phyloP scores from a whole-genome alignment of 2,329 filamentous ascomycete species.

The Aspergillus uvarum region DNA sequence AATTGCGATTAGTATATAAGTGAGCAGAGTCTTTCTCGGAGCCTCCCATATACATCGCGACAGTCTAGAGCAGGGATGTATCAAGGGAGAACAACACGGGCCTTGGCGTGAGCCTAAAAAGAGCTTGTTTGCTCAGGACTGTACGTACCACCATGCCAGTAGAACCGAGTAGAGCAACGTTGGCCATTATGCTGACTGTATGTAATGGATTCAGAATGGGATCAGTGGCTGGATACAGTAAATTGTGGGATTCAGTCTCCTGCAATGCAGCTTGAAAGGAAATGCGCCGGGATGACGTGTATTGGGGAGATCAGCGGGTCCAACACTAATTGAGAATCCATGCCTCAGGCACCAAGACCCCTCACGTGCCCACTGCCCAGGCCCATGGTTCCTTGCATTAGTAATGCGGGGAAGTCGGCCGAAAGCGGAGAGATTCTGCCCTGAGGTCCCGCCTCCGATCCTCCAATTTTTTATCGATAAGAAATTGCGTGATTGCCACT shows the following conservation, averaged over 20 bases:
- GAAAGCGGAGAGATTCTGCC: slow-evolving; percentile 24
- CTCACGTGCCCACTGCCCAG: neutral
- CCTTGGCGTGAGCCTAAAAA: neutral
- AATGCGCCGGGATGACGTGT: slow-evolving; percentile 11
- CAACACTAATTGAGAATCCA: neutral
- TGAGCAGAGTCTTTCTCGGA: neutral
- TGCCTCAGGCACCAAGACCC: slow-evolving; percentile 11
- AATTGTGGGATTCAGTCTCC: too few relatives aligned
- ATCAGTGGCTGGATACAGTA: neutral
- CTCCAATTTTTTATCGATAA: slow-evolving; percentile 23
- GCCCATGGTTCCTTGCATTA: slow-evolving; percentile 5
- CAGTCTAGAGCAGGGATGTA: neutral
- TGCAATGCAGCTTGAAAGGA: neutral
- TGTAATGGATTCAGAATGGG: neutral
- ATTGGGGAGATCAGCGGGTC: neutral
- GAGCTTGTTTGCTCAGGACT: neutral
- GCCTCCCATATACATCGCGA: neutral
- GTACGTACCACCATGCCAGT: slow-evolving; percentile 52
- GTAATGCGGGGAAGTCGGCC: slow-evolving; percentile 20
- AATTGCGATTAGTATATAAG: slow-evolving; percentile 19
- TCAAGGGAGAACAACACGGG: neutral
- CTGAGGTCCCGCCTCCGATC: slow-evolving; percentile 11
- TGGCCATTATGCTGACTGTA: slow-evolving; percentile 37
- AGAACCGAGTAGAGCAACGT: slow-evolving; percentile 46
- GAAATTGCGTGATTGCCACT: slow-evolving; percentile 39